A percentile compares a stretch with the other conserved stretches of the same genome.
Conservation (phyloP, 352 stramenopile genomes). For the Phytophthora sp. region DNA sequence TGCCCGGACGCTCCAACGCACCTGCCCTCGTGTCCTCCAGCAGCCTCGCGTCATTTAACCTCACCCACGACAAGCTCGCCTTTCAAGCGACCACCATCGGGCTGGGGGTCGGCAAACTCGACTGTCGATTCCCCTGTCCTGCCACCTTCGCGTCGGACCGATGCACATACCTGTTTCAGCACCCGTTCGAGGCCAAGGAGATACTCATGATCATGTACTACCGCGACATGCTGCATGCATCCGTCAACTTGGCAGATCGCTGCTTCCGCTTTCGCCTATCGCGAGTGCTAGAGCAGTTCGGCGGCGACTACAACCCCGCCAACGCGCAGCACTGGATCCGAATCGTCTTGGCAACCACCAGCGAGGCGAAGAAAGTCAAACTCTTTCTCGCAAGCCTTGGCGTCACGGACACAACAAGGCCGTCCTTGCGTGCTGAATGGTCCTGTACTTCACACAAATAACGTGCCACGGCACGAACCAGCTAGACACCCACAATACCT, state of each 20-base stretch:
- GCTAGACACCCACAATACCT: slow-evolving; percentile 14
- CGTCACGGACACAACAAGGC: slow-evolving; percentile 9
- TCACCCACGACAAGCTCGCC: neutral
- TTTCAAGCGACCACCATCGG: slow-evolving; percentile 62
- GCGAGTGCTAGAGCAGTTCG: slow-evolving; percentile 59
- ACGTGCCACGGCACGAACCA: slow-evolving; percentile 8
- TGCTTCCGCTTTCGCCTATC: slow-evolving; percentile 58
- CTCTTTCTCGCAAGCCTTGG: slow-evolving; percentile 33
- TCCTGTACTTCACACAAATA: slow-evolving; percentile 23
- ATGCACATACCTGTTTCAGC: slow-evolving; percentile 75
- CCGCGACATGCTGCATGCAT: slow-evolving; percentile 62
- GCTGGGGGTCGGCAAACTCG: slow-evolving; percentile 57
- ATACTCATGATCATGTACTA: slow-evolving; percentile 83
- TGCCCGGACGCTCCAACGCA: slow-evolving; percentile 17
- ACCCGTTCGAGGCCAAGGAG: slow-evolving; percentile 71
- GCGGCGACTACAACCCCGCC: slow-evolving; percentile 59
- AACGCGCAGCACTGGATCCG: slow-evolving; percentile 66
- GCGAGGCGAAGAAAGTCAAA: slow-evolving; percentile 51
- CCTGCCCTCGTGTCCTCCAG: slow-evolving; percentile 1
- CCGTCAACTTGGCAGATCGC: slow-evolving; percentile 43
- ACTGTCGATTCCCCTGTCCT: slow-evolving; percentile 69
- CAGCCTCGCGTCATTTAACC: neutral
- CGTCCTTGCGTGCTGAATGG: neutral
- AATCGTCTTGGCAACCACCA: slow-evolving; percentile 56
- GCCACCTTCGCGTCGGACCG: slow-evolving; percentile 53